Percentiles rank a stretch among this genome's conserved stretches.
phyloP scores from a whole-genome alignment of 306 rosid species.

The Macrotyloma uniflorum region DNA sequence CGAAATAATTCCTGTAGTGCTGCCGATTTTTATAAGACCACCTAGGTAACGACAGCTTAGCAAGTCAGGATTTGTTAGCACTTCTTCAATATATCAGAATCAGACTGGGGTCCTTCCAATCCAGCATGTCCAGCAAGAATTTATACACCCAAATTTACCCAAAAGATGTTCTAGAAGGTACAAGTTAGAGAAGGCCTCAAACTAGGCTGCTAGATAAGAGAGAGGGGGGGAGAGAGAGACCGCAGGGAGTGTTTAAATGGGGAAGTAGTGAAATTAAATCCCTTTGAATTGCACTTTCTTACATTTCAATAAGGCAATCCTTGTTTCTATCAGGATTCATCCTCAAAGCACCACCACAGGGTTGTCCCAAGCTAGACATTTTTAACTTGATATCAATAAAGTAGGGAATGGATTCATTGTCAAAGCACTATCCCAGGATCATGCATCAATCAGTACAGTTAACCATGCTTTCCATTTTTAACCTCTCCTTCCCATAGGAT shows the following conservation, averaged over 20 bases:
- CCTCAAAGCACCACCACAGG: slow-evolving; percentile 7
- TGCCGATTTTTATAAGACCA: background rate
- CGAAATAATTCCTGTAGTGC: background rate
- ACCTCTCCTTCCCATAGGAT: background rate
- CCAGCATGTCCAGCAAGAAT: background rate
- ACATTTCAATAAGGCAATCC: background rate
- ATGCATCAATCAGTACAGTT: slow-evolving; percentile 19
- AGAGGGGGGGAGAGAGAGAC: too few relatives aligned
- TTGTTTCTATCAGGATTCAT: background rate
- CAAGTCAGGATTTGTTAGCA: background rate
- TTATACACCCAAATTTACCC: background rate
- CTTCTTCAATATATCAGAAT: background rate
- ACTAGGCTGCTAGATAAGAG: background rate
- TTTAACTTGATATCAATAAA: slow-evolving; percentile 10
- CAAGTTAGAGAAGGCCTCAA: background rate
- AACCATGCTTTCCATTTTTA: slow-evolving; percentile 21
- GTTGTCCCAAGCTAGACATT: slow-evolving; percentile 11
- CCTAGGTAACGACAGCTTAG: background rate
- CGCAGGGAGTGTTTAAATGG: background rate
- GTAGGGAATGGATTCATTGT: background rate
- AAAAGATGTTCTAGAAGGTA: background rate
- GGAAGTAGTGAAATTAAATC: background rate
- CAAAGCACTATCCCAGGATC: slow-evolving; percentile 5
- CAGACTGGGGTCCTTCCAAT: background rate
- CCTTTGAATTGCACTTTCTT: background rate